Conservation (phyloP, 352 stramenopile genomes). For the Globisporangium cederbergense region DNA sequence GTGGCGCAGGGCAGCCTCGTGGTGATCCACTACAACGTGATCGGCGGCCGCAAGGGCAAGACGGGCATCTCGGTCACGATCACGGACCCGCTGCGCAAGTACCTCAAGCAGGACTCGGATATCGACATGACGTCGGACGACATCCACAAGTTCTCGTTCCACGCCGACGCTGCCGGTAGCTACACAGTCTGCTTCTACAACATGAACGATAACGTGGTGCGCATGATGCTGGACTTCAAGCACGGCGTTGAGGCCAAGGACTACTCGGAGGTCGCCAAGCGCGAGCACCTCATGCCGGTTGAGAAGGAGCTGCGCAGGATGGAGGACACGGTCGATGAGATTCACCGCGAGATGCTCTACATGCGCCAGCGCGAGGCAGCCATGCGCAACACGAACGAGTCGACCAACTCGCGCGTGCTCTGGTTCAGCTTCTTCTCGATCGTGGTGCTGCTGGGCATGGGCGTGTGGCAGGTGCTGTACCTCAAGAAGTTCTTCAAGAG, state of each 20-base stretch:
- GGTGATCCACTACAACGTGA: conserved; percentile 82
- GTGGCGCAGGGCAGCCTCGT: conserved; percentile 74
- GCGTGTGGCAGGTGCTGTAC: conserved; percentile 87
- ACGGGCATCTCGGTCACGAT: conserved; percentile 69
- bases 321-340: conserved; percentile 87
- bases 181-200: conserved; percentile 85
- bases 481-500: conserved; percentile 92
- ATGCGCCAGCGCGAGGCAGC: conserved; percentile 83
- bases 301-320: conserved; percentile 89
- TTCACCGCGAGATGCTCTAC: conserved; percentile 89
- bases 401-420: conserved; percentile 84
- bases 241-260: conserved; percentile 87
- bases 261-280: conserved; percentile 86
- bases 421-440: conserved; percentile 91
- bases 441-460: conserved; percentile 78
- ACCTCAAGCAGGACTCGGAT: conserved; percentile 82
- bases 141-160: conserved; percentile 84
- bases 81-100: conserved; percentile 71
- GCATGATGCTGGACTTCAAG: conserved; percentile 86
- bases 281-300: conserved; percentile 87
- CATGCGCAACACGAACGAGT: conserved; percentile 90
- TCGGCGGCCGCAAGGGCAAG: conserved; percentile 57
- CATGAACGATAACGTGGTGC: conserved; percentile 63
- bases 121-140: conserved; percentile 80
- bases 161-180: conserved; percentile 57